Base-by-base conservation (phyloP, 768 basidiomycete genomes). In the Glaciozyma martinii region DNA sequence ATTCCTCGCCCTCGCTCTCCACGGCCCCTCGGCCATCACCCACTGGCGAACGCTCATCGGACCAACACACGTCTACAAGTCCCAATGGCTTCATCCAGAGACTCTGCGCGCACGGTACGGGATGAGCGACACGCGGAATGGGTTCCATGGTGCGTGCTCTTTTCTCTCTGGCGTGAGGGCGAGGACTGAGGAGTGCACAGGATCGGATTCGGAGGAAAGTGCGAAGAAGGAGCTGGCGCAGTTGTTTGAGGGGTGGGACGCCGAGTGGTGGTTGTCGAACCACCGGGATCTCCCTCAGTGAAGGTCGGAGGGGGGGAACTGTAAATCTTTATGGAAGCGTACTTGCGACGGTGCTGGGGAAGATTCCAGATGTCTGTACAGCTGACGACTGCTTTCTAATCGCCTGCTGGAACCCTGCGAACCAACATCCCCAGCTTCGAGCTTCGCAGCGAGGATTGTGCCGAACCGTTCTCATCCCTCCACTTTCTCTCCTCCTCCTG, bases 21-120 rank as follows among this genome's bases (percentile, higher is more conserved):
- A 42, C 52, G 70, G 67, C 0, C 66, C 65, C 27, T 60, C 66
- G 55, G 72, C 71, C 5, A 66, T 73, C 57, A 21, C 46, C n/a
- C 60, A 50, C 7, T 73, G 71, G 71, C 59, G 71, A 3, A 16
- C 56, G 0, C 59, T 73, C 32, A 70, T 73, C 32, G 72, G 72
- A 0, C 72, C 72, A 12, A 73, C 72, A 4, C 56, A 71, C 18
- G 72, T 73, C 7, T 73, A 60, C 65, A 60, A 63, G 49, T 65
- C 49, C 6, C 68, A 70, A 49, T 73, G 72, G 72, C 56, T 65
- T 23, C n/a, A 32, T 2, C 66, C 68, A 3, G 62, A 66, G 13
- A 61, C 57, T 0, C 55, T 73, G 18, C n/a, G 72, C 18, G 71
- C 71, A 3, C n/a, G 61, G n/a, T 73, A 70, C 52, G 72, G 72